phyloP scores from a whole-genome alignment of 345 rosid species.

The Rhizophora mangle region DNA sequence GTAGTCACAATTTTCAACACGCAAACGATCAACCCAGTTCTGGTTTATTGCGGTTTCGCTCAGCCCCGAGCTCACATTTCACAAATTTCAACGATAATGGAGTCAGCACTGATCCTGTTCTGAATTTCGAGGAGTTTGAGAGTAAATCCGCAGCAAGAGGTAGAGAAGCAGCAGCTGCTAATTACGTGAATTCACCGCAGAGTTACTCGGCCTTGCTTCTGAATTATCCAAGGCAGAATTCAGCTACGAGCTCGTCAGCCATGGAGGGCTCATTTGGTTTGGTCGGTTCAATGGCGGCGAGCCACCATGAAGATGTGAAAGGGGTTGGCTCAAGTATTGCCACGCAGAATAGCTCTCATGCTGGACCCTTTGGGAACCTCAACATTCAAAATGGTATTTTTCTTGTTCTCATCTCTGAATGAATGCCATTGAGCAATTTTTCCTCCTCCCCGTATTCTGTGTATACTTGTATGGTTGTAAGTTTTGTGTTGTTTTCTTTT shows the following conservation, averaged over 20 bases:
- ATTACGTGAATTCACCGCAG: conserved; percentile 38
- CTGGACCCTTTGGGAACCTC: conserved; percentile 61
- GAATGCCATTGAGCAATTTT: neutral
- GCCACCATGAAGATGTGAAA: conserved; percentile 38
- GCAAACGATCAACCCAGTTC: conserved; percentile 50
- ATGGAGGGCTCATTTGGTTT: conserved; percentile 52
- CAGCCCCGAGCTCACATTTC: conserved; percentile 69
- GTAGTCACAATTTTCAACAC: conserved; percentile 28
- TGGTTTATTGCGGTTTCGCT: conserved; percentile 77
- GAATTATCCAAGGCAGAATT: conserved; percentile 66
- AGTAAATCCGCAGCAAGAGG: conserved; percentile 23
- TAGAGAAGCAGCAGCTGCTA: conserved; percentile 28
- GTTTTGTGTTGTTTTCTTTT: too few species aligned
- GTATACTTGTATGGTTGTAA: too few species aligned
- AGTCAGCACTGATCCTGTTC: conserved; percentile 26
- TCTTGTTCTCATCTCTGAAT: conserved; percentile 18
- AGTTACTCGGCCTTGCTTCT: conserved; percentile 65
- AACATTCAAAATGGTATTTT: conserved; percentile 69
- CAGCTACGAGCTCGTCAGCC: conserved; percentile 40
- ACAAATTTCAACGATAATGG: conserved; percentile 33
- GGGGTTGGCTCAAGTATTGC: conserved; percentile 42
- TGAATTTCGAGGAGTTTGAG: conserved; percentile 29
- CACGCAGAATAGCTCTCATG: conserved; percentile 81
- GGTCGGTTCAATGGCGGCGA: conserved; percentile 30
- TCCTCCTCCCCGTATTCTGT: too few species aligned